Evolutionary conservation across 2,329 filamentous ascomycete species (phyloP).

Genomic region (Pleochaeta shiraiana): DNA sequence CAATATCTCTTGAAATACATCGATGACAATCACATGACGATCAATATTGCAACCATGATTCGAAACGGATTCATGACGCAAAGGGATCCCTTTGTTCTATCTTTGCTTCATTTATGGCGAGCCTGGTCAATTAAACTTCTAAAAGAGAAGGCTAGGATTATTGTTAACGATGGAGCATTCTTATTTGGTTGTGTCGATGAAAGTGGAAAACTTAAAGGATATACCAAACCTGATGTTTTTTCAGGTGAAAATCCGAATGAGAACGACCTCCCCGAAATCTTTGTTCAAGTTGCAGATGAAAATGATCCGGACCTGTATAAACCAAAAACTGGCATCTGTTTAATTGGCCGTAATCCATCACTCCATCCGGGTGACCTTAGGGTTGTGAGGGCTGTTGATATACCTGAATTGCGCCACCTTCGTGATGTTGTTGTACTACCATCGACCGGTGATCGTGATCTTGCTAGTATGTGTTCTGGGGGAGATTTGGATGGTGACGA

Average conservation of each 20-base stretch:
- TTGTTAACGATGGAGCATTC: constrained; percentile 65
- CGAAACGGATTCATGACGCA: constrained; percentile 53
- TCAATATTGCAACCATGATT: constrained; percentile 55
- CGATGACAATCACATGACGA: constrained; percentile 66
- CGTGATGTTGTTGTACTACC: constrained; percentile 78
- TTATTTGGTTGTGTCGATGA: constrained; percentile 81
- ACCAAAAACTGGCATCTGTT: constrained; percentile 53
- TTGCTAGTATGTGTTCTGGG: constrained; percentile 88
- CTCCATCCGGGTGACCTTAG: constrained; percentile 84
- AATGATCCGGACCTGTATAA: constrained; percentile 30
- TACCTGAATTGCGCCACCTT: constrained; percentile 49
- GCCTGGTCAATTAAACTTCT: constrained; percentile 76
- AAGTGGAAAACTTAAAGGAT: constrained; percentile 49
- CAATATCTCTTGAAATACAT: constrained; percentile 50
- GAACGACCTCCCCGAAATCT: constrained; percentile 57
- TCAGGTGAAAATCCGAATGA: constrained; percentile 20
- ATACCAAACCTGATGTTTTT: constrained; percentile 27
- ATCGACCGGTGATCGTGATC: constrained; percentile 56
- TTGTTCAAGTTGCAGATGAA: constrained; percentile 53
- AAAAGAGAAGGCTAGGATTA: constrained; percentile 79
- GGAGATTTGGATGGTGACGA: constrained; percentile 94
- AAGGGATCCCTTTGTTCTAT: constrained; percentile 61
- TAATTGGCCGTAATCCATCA: constrained; percentile 81
- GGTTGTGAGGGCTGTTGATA: constrained; percentile 64
- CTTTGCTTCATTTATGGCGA: constrained; percentile 64